Evolutionary conservation across 2,329 filamentous ascomycete species (phyloP), one percentile per base, ranked within the genome.

Genomic region (Venturia asperata): DNA sequence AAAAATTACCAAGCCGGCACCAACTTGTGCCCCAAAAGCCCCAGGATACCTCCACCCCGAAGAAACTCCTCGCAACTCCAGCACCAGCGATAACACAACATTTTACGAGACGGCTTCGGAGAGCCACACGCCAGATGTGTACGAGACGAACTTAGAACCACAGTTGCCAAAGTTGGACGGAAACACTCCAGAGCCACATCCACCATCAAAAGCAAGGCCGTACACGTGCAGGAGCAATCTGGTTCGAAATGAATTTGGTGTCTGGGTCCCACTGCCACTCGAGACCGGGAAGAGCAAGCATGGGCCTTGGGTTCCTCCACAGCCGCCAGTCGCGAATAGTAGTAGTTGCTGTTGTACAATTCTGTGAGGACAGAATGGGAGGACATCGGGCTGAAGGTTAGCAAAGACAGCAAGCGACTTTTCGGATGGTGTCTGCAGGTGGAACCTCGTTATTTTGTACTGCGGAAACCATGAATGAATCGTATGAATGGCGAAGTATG

Each of bases 281-380:
- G 30, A 58, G 27, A 58, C 52, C 37, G 52, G 52, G 17, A 58
- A 37, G 52, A 58, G 52, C 30, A 17, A 58, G 13, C 52, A 58
- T 58, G 52, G 52, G 15, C 52, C 52, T 58, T 58, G 52, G 52
- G 19, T 58, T 21, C 52, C 52, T 34, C 52, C 52, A 37, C 34
- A 37, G 52, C 30, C 30, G 15, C 9, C 17, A 37, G 52, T 58
- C n/a, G 52, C 21, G 30, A 17, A 58, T 37, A 24, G 13, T 11
- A 7, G 19, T n/a, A 6, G 30, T 19, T 58, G 52, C 21, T 58
- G 52, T 37, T 58, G 52, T 15, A 13, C 30, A 24, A 37, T 58
- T n/a, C 9, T 58, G 52, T 58, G 52, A 58, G 52, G 10, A n/a
- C 19, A 15, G 11, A 10, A n/a, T 17, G 11, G 27, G 30, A 56